Base-by-base conservation (phyloP, 495 filamentous ascomycete species). In the Lindgomyces ingoldianus region DNA sequence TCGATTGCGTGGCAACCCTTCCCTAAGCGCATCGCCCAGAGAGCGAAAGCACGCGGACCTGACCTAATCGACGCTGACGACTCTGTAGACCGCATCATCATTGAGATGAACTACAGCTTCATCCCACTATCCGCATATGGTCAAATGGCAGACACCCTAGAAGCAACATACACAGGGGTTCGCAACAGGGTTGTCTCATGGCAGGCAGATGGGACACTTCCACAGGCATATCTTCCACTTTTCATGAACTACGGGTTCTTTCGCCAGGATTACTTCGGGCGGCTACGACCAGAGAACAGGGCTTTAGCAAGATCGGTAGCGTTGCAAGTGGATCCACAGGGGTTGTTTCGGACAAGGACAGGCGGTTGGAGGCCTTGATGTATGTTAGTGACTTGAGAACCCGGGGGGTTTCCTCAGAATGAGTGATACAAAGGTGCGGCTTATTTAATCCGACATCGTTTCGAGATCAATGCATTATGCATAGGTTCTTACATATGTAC, bases 241-340 rank as follows among this genome's bases (percentile, higher is more conserved):
- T 87, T 87, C 73, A 81, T 83, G 83, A 88, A 85, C 67, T 83
- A 88, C 62, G 79, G 79, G 0, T 83, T 81, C 70, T 80, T 74
- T 56, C 70, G 77, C 25, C 81, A 88, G 74, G 83, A 86, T 65
- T 85, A 83, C 68, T 85, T 81, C 73, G 80, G 78, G 0, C 75
- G 84, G 18, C 74, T 87, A 61, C 75, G 75, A 44, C 83, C 78
- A 30, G 62, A 74, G 65, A 65, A 47, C 29, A 56, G 64, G 29
- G 67, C 70, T 60, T 71, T 80, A 44, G 76, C 78, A 27, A 73
- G 73, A 30, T 74, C 73, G 24, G 79, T 83, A 27, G 57, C 79
- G 46, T 75, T 74, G n/a, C 70, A 76, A 33, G 83, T 84, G 64
- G 85, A 87, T 70, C 83, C 84, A 0, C 71, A 81, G 12, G 77